Percentiles rank a stretch among this genome's conserved stretches.
Conservation (phyloP, 2,329 filamentous ascomycete species). For the Arachnopeziza araneosa region DNA sequence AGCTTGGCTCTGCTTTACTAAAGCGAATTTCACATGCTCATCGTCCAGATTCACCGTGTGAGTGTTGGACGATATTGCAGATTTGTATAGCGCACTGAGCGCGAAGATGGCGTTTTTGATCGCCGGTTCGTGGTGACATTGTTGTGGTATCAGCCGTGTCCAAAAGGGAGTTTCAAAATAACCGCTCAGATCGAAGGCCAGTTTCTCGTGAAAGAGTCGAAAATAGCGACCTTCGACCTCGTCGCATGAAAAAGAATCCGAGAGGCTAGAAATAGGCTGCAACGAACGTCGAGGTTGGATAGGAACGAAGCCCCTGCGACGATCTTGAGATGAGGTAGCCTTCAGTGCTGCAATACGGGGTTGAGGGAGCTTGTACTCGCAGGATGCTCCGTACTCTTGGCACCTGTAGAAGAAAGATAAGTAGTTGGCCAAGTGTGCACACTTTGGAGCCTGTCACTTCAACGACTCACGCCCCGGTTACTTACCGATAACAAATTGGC, state of each 20-base stretch:
- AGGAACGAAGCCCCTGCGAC: conserved; percentile 7
- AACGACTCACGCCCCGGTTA: conserved; percentile 5
- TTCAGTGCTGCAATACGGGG: conserved; percentile 1
- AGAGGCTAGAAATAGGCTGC: conserved; percentile 8
- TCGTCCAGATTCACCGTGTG: conserved; percentile 17
- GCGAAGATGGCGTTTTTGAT: conserved; percentile 59
- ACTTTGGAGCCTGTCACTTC: conserved; percentile 11
- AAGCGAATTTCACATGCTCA: conserved; percentile 20
- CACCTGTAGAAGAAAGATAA: conserved; percentile 12
- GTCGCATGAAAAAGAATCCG: conserved; percentile 8
- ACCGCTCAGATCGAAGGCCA: conserved; percentile 32
- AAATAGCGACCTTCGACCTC: conserved; percentile 16
- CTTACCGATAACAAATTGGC: conserved; percentile 14
- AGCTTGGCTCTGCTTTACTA: conserved; percentile 35
- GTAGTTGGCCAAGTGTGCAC: conserved; percentile 8
- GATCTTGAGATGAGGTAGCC: conserved; percentile 4
- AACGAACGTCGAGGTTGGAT: conserved; percentile 9
- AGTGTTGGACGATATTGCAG: conserved; percentile 39
- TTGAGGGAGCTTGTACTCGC: conserved; percentile 10
- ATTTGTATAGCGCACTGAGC: conserved; percentile 58
- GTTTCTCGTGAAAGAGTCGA: conserved; percentile 12
- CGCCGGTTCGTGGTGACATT: conserved; percentile 53
- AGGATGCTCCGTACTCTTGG: conserved; percentile 12
- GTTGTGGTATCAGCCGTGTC: conserved; percentile 53
- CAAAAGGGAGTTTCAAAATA: conserved; percentile 61